Conservation (phyloP, 139 green algal genomes). For the Eudorina sp. region DNA sequence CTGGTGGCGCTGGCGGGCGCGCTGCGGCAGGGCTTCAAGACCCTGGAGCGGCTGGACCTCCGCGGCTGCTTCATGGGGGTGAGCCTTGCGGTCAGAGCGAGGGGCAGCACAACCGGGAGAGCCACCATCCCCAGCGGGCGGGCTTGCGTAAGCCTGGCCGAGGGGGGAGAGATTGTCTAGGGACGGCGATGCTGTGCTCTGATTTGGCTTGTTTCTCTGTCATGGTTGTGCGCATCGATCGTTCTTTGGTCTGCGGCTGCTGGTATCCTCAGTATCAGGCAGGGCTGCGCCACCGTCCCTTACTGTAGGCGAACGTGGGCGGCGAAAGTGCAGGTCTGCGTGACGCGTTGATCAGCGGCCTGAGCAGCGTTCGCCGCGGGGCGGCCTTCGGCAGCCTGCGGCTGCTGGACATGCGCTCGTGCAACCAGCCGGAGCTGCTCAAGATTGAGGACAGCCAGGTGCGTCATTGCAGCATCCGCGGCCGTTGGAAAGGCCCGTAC, state of each 20-base stretch:
- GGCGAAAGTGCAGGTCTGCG: constrained; percentile 35
- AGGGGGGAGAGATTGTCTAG: too few species aligned
- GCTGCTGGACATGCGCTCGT: constrained; percentile 38
- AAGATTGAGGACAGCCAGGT: constrained; percentile 44
- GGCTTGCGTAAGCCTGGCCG: too few species aligned
- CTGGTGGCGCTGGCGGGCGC: constrained; percentile 20
- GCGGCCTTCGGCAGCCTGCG: constrained; percentile 39
- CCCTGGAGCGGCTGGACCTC: constrained; percentile 45
- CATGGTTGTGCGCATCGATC: too few species aligned
- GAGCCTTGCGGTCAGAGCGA: too few species aligned
- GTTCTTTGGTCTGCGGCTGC: too few species aligned
- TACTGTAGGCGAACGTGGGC: constrained; percentile 1
- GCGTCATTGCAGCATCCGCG: background rate
- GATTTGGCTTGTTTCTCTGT: too few species aligned
- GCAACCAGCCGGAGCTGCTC: constrained; percentile 37
- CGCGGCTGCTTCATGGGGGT: constrained; percentile 47
- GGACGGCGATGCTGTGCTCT: too few species aligned
- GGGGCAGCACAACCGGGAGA: too few species aligned
- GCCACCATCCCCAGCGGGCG: too few species aligned
- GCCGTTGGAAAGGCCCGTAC: too few species aligned
- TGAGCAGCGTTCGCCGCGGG: constrained; percentile 40
- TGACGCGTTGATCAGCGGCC: constrained; percentile 37
- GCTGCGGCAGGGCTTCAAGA: constrained; percentile 43
- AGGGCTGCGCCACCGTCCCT: too few species aligned
- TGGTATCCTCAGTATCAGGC: too few species aligned